These are phyloP conservation scores for Thalassiosira livingstoniorum DNA, from an alignment of 352 stramenopile species.

Conservation along the genomic window DNA sequence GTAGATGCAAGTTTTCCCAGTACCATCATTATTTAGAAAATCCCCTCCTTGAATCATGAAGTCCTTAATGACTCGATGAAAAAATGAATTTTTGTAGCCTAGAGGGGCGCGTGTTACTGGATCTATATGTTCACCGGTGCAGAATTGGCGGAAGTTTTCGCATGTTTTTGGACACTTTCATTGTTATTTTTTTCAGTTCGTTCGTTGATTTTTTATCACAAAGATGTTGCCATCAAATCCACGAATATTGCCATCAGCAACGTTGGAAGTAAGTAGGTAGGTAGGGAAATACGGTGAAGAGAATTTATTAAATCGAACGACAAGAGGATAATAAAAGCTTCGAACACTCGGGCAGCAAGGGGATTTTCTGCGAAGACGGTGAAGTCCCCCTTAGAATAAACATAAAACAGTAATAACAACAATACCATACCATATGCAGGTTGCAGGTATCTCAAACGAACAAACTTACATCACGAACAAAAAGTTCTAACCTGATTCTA, in stretches of 20 bases:
- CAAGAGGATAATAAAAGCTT: neutral
- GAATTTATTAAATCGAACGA: neutral
- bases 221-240: too few relatives aligned
- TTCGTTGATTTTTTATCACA: too few relatives aligned
- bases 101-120: conserved; percentile 74
- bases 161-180: conserved; percentile 93
- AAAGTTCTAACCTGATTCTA: conserved; percentile 95
- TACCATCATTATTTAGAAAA: conserved; percentile 95
- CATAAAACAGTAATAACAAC: too few relatives aligned
- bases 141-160: conserved; percentile 98
- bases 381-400: too few relatives aligned
- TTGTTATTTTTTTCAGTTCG: too few relatives aligned
- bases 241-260: too few relatives aligned
- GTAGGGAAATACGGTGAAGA: neutral
- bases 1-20: conserved; percentile 91
- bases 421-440: too few relatives aligned
- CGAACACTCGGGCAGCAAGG: too few relatives aligned
- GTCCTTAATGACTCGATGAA: conserved; percentile 96
- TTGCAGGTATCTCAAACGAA: too few relatives aligned
- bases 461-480: conserved; percentile 89
- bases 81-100: conserved; percentile 95
- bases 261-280: neutral
- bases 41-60: conserved; percentile 98
- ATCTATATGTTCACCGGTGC: conserved; percentile 93
- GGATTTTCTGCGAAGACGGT: too few relatives aligned